Conservation (phyloP, 1,284 basidiomycete species). For the Serendipita sp. region DNA sequence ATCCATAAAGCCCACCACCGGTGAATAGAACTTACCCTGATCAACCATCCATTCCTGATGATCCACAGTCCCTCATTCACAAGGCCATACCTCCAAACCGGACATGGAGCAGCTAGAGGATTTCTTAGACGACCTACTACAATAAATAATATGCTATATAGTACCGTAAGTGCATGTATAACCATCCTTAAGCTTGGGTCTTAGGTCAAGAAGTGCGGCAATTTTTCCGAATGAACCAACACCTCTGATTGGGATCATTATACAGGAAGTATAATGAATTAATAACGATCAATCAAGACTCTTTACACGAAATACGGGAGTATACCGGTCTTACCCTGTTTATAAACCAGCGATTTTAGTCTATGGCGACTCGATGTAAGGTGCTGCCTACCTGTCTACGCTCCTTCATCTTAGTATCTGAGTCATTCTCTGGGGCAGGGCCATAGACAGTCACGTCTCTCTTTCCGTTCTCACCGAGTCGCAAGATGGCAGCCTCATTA, state of each 20-base stretch:
- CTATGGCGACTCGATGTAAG: no score
- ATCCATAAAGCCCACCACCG: not conserved
- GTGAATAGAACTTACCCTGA: not conserved
- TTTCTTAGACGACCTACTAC: not conserved
- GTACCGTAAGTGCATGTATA: no score
- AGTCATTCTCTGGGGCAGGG: constrained; percentile 74
- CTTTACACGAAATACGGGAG: no score
- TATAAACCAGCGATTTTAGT: no score
- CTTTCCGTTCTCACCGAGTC: constrained; percentile 47
- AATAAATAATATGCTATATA: not conserved
- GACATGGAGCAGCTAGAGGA: constrained; percentile 1
- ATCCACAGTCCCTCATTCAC: not conserved
- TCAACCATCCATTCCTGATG: not conserved
- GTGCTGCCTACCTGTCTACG: constrained; percentile 39
- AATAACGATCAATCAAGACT: no score
- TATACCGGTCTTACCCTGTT: no score
- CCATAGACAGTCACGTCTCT: constrained; percentile 65
- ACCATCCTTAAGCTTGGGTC: no score
- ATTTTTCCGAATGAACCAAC: no score
- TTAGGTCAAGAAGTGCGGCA: no score
- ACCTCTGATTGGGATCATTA: no score
- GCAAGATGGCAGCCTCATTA: constrained; percentile 68
- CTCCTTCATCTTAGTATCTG: constrained; percentile 55
- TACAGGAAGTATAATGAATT: no score
- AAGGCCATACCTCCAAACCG: not conserved